A percentile compares a stretch with the other conserved stretches of the same genome.
phyloP scores from a whole-genome alignment of 225 moss, liverwort and hornwort species.

The Bryoerythrophyllum caledonicum region DNA sequence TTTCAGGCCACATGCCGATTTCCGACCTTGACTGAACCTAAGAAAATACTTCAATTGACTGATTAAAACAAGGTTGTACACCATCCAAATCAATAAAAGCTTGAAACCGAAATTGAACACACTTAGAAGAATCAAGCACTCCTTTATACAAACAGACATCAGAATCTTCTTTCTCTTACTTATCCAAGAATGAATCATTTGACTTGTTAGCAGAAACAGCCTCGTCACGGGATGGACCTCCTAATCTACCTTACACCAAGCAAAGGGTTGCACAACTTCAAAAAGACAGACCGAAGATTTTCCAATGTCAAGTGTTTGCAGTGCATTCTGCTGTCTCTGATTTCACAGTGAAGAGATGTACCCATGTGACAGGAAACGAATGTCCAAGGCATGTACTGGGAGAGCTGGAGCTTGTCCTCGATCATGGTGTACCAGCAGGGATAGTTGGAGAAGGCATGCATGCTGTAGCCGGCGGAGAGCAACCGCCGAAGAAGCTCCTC shows the following conservation, averaged over 20 bases:
- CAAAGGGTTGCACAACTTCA: neutral
- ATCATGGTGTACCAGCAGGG: slow-evolving; percentile 96
- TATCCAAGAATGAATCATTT: too few species aligned
- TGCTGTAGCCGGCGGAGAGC: slow-evolving; percentile 59
- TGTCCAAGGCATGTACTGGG: slow-evolving; percentile 90
- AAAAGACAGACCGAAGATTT: neutral
- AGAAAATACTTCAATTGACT: too few species aligned
- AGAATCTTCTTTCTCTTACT: too few species aligned
- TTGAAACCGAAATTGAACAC: too few species aligned
- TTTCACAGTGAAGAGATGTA: slow-evolving; percentile 26
- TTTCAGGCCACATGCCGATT: neutral
- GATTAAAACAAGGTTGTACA: too few species aligned
- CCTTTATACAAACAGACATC: too few species aligned
- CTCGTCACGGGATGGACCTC: too few species aligned
- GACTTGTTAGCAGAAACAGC: too few species aligned
- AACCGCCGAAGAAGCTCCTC: slow-evolving; percentile 74
- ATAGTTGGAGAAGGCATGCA: slow-evolving; percentile 96
- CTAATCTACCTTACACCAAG: neutral
- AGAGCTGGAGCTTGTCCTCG: slow-evolving; percentile 84
- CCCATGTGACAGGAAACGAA: slow-evolving; percentile 94
- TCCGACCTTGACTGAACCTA: too few species aligned
- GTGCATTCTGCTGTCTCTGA: neutral
- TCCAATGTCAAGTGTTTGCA: neutral
- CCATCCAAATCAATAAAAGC: too few species aligned
- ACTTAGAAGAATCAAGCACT: too few species aligned